Evolutionary conservation across 208 protist species (phyloP).

Genomic region (Giardia duodenalis): DNA sequence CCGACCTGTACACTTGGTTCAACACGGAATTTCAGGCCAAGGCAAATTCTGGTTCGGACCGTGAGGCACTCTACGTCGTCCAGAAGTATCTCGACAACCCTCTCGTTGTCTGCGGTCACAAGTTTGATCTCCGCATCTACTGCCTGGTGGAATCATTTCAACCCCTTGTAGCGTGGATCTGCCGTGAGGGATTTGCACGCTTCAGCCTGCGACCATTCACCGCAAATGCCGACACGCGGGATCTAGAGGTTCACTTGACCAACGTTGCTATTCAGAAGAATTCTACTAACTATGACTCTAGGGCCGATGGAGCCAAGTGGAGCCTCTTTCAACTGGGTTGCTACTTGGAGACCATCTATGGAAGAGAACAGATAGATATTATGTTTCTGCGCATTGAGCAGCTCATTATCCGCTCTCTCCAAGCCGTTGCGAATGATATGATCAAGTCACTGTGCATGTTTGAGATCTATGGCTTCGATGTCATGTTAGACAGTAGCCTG

Average conservation of each 20-base stretch:
- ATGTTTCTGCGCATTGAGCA: neutral
- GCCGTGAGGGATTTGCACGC: constrained; percentile 53
- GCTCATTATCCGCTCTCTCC: neutral
- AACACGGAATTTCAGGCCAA: neutral
- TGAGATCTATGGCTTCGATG: constrained; percentile 59
- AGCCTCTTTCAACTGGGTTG: constrained; percentile 14
- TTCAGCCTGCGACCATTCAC: constrained; percentile 38
- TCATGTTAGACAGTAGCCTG: constrained; percentile 54
- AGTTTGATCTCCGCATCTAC: constrained; percentile 61
- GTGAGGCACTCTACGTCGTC: constrained; percentile 50
- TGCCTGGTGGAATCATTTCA: constrained; percentile 54
- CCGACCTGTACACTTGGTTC: constrained; percentile 54
- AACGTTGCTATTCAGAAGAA: constrained; percentile 55
- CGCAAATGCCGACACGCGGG: constrained; percentile 37
- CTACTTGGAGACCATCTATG: neutral
- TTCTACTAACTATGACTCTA: constrained; percentile 36
- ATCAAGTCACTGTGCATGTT: constrained; percentile 68
- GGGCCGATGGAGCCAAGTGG: constrained; percentile 52
- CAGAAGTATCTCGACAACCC: constrained; percentile 56
- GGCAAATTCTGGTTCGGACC: neutral
- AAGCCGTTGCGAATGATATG: constrained; percentile 44
- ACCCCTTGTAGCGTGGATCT: constrained; percentile 51
- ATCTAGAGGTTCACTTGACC: constrained; percentile 54
- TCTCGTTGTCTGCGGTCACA: constrained; percentile 54
- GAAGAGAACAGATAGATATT: neutral